phyloP scores from a whole-genome alignment of 305 asterid species.

The Petunia hybrid region DNA sequence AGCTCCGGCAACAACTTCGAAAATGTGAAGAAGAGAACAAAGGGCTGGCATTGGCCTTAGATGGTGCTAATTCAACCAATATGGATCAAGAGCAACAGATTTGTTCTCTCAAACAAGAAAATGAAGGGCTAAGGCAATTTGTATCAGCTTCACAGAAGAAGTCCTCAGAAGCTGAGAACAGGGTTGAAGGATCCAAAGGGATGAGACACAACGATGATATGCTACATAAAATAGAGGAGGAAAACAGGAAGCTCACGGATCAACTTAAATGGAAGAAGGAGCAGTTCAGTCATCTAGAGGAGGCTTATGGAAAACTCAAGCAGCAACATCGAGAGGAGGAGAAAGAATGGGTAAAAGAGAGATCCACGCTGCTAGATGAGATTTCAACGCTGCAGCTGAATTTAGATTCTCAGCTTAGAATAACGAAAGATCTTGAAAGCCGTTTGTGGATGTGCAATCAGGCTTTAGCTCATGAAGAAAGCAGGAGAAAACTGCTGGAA shows the following conservation, averaged over 20 bases:
- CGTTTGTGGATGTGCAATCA: constrained; percentile 78
- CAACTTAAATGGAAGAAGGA: constrained; percentile 95
- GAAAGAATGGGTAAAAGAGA: constrained; percentile 90
- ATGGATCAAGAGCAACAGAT: constrained; percentile 65
- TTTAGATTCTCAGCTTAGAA: constrained; percentile 76
- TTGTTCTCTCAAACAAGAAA: constrained; percentile 56
- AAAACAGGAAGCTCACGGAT: constrained; percentile 62
- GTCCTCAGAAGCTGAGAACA: constrained; percentile 48
- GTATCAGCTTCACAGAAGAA: constrained; percentile 52
- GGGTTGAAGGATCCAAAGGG: constrained; percentile 43
- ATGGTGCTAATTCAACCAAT: constrained; percentile 64
- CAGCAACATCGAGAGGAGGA: constrained; percentile 58
- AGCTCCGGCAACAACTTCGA: constrained; percentile 65
- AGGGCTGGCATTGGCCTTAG: constrained; percentile 66
- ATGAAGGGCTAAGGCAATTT: constrained; percentile 60
- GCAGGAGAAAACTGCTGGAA: constrained; percentile 70
- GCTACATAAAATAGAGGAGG: constrained; percentile 65
- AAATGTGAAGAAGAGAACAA: constrained; percentile 65
- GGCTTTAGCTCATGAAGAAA: constrained; percentile 85
- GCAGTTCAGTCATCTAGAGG: constrained; percentile 79
- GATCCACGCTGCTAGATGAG: constrained; percentile 58
- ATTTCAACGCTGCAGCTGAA: constrained; percentile 64
- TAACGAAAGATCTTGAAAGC: constrained; percentile 61
- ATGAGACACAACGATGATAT: constrained; percentile 58
- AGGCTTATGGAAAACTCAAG: constrained; percentile 78